Percentiles rank a stretch among this genome's conserved stretches.
Evolutionary conservation across 768 basidiomycete species (phyloP).

Genomic region (Lactarius hatsudake): DNA sequence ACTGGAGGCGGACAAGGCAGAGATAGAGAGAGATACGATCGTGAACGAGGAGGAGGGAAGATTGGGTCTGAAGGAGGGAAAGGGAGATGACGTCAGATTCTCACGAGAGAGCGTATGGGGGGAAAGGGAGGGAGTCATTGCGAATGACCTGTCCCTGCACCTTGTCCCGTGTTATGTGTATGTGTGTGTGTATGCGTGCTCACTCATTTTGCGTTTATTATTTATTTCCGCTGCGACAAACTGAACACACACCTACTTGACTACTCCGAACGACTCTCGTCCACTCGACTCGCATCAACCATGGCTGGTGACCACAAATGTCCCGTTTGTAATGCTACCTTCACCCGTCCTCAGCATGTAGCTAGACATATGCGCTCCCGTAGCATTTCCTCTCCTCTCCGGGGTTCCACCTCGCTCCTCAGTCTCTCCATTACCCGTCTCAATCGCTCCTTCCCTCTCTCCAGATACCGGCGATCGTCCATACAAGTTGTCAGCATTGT

Average conservation of each 20-base stretch:
- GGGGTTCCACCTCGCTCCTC: conserved; percentile 17
- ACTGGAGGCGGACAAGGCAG: neutral
- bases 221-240: neutral
- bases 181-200: neutral
- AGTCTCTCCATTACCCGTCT: conserved; percentile 7
- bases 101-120: conserved; percentile 13
- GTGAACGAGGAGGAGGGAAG: neutral
- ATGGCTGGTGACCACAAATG: conserved; percentile 88
- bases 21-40: neutral
- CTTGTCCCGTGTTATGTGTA: neutral
- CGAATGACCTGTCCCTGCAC: neutral
- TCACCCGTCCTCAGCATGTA: conserved; percentile 88
- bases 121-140: neutral
- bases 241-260: neutral
- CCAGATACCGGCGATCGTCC: conserved; percentile 87
- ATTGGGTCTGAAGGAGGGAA: neutral
- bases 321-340: conserved; percentile 82
- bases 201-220: neutral
- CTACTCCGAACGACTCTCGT: neutral
- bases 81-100: conserved; percentile 23
- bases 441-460: conserved; percentile 1
- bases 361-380: conserved; percentile 89
- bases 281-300: conserved; percentile 5
- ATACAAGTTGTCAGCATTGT: conserved; percentile 83
- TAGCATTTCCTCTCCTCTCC: conserved; percentile 42